A percentile compares a stretch with the other conserved stretches of the same genome.
phyloP scores from a whole-genome alignment of 2,329 filamentous ascomycete genomes.

The Lasiodiplodia theobromae region DNA sequence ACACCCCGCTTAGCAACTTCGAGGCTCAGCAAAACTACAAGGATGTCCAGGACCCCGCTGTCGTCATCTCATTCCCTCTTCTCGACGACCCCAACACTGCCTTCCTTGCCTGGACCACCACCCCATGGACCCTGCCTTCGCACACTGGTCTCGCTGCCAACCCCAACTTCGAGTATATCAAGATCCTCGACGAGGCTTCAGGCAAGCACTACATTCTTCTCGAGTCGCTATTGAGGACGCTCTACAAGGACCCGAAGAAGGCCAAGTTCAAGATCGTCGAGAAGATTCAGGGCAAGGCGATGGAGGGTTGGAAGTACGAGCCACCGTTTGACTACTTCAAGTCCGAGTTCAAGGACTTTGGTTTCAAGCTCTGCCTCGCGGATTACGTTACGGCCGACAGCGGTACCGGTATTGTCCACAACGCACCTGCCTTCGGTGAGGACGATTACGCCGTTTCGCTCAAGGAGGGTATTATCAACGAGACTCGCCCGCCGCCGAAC shows the following conservation, averaged over 20 bases:
- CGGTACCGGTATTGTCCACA: slow-evolving; percentile 93
- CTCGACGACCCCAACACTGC: slow-evolving; percentile 76
- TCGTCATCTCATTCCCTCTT: slow-evolving; percentile 88
- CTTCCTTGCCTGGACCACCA: slow-evolving; percentile 89
- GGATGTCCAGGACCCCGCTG: slow-evolving; percentile 87
- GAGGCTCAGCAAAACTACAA: slow-evolving; percentile 96
- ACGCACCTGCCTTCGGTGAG: slow-evolving; percentile 91
- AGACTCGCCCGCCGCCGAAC: slow-evolving; percentile 81
- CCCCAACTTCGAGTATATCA: slow-evolving; percentile 85
- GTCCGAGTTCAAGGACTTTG: slow-evolving; percentile 84
- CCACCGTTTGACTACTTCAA: slow-evolving; percentile 91
- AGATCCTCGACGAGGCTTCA: slow-evolving; percentile 82
- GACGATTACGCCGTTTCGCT: slow-evolving; percentile 90
- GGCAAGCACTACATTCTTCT: slow-evolving; percentile 86
- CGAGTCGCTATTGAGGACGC: slow-evolving; percentile 78
- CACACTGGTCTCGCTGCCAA: slow-evolving; percentile 80
- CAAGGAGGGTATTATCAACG: slow-evolving; percentile 77
- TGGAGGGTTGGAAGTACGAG: slow-evolving; percentile 88
- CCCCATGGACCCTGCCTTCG: slow-evolving; percentile 84
- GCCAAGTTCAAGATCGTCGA: slow-evolving; percentile 86
- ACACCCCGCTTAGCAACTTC: slow-evolving; percentile 90
- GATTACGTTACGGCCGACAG: slow-evolving; percentile 88
- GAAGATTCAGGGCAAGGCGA: slow-evolving; percentile 81
- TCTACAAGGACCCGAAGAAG: slow-evolving; percentile 96
- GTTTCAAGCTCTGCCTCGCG: slow-evolving; percentile 82